phyloP scores from a whole-genome alignment of 352 stramenopile genomes.

The Globisporangium barbulae region DNA sequence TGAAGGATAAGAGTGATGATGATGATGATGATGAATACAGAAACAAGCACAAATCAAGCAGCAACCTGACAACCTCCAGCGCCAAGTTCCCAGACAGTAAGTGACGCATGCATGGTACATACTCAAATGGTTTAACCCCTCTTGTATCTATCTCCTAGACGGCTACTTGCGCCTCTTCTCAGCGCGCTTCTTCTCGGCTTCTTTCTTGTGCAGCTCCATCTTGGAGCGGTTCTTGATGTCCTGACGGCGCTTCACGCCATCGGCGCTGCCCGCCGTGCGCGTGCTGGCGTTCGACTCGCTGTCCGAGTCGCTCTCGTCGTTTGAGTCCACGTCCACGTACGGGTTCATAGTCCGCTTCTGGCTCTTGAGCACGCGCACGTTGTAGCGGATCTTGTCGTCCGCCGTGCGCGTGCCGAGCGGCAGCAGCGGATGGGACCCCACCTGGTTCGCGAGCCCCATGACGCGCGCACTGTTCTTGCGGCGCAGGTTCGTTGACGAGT shows the following conservation, averaged over 20 bases:
- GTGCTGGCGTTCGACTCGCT: constrained; percentile 11
- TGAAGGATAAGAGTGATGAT: background rate
- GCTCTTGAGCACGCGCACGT: constrained; percentile 57
- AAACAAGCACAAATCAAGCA: background rate
- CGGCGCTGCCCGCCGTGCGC: constrained; percentile 1
- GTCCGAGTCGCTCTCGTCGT: constrained; percentile 26
- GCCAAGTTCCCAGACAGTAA: background rate
- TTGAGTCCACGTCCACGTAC: constrained; percentile 35
- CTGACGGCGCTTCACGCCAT: constrained; percentile 42
- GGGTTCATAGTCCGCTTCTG: constrained; percentile 59
- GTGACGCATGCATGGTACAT: background rate
- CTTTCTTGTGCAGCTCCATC: constrained; percentile 65
- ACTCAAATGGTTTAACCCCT: background rate
- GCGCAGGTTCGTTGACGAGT: constrained; percentile 43
- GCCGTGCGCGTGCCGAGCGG: constrained; percentile 39
- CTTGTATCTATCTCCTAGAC: background rate
- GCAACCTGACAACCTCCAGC: background rate
- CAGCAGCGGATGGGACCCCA: constrained; percentile 22
- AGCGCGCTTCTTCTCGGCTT: constrained; percentile 35
- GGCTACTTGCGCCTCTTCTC: constrained; percentile 35
- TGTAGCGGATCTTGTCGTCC: constrained; percentile 71
- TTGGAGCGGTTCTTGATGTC: constrained; percentile 67
- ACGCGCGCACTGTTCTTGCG: constrained; percentile 75
- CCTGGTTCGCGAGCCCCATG: constrained; percentile 31
- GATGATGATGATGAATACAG: background rate